A percentile compares a stretch with the other conserved stretches of the same genome.
Evolutionary conservation across 2,329 filamentous ascomycete species (phyloP).

Genomic region (Aureobasidium sp.): DNA sequence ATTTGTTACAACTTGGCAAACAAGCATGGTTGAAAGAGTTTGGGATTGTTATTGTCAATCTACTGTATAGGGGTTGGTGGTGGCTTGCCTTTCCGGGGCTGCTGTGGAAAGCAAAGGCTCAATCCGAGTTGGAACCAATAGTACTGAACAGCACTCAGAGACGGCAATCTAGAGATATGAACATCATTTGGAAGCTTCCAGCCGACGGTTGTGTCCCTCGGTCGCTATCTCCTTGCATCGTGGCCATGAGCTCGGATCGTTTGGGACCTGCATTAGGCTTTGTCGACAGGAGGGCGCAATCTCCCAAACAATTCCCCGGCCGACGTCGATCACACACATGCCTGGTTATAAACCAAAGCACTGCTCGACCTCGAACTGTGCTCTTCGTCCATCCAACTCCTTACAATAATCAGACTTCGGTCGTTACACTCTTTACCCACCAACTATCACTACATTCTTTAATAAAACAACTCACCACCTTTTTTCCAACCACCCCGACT

Average conservation of each 20-base stretch:
- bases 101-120: background rate
- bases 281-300: slow-evolving; percentile 4
- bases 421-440: slow-evolving; percentile 23
- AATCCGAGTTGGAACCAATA: background rate
- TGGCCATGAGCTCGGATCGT: background rate
- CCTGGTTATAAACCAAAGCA: background rate
- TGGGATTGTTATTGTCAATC: slow-evolving; percentile 1
- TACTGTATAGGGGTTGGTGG: background rate
- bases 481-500: slow-evolving; percentile 13
- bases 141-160: background rate
- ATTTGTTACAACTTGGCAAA: background rate
- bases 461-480: slow-evolving; percentile 12
- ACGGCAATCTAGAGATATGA: slow-evolving; percentile 3
- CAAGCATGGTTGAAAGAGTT: background rate
- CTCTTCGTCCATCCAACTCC: slow-evolving; percentile 3
- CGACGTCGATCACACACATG: background rate
- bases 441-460: slow-evolving; percentile 16
- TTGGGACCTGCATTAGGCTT: slow-evolving; percentile 8
- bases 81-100: background rate
- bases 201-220: background rate
- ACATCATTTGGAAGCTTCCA: slow-evolving; percentile 6
- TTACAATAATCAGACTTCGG: slow-evolving; percentile 21
- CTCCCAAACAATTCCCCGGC: slow-evolving; percentile 6
- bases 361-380: background rate
- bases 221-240: slow-evolving; percentile 10